phyloP scores from a whole-genome alignment of 306 rosid species.

The Gynostemma pentaphyllum region DNA sequence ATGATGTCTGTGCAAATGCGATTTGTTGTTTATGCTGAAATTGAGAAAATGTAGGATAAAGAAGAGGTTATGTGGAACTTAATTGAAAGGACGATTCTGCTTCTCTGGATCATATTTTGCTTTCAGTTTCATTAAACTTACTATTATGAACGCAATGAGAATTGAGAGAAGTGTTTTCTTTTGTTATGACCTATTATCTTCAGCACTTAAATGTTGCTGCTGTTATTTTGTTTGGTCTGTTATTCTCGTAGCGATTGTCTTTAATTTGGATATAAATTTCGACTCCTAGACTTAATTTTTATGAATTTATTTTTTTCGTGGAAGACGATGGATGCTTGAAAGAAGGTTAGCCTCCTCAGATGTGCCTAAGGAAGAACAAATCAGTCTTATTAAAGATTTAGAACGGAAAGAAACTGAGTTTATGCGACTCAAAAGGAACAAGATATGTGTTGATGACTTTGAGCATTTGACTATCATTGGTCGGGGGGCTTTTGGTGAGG shows the following conservation, averaged over 20 bases:
- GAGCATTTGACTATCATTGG: slow-evolving; percentile 94
- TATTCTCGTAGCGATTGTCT: slow-evolving; percentile 2
- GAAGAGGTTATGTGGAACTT: neutral
- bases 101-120: neutral
- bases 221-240: neutral
- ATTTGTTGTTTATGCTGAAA: neutral
- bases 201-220: neutral
- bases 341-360: slow-evolving; percentile 79
- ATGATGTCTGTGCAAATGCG: neutral
- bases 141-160: slow-evolving; percentile 3
- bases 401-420: slow-evolving; percentile 95
- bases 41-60: neutral
- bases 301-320: slow-evolving; percentile 17
- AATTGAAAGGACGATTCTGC: neutral
- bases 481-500: slow-evolving; percentile 99
- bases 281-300: slow-evolving; percentile 9
- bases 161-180: neutral
- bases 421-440: slow-evolving; percentile 93
- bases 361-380: slow-evolving; percentile 81
- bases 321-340: slow-evolving; percentile 92
- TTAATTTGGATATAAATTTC: neutral
- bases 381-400: slow-evolving; percentile 83
- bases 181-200: neutral
- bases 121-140: neutral
- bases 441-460: slow-evolving; percentile 89